Conservation (phyloP, 2,329 filamentous ascomycete genomes). For the Nannizziopsis arthrosporioides region DNA sequence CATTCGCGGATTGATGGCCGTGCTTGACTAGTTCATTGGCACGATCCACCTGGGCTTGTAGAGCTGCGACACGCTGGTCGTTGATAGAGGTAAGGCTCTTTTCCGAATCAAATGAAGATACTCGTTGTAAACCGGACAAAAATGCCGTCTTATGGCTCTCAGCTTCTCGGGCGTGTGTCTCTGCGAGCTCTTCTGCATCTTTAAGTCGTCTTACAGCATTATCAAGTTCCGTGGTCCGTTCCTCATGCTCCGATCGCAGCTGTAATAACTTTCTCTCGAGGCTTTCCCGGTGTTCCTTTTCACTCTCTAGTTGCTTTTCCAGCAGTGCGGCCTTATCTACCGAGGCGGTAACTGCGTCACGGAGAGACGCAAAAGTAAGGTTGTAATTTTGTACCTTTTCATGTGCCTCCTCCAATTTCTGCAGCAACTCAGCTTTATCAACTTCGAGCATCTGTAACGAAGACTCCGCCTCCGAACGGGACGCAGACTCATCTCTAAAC, state of each 20-base stretch:
- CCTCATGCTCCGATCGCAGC: constrained; percentile 72
- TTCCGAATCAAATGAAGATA: constrained; percentile 38
- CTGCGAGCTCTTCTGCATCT: constrained; percentile 78
- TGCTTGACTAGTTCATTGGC: constrained; percentile 73
- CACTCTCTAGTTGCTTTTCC: constrained; percentile 67
- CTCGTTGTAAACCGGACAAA: constrained; percentile 67
- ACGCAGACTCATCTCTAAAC: constrained; percentile 68
- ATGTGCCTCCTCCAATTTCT: constrained; percentile 55
- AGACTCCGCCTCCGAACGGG: constrained; percentile 63
- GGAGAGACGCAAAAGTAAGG: constrained; percentile 60
- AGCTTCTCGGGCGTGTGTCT: constrained; percentile 79
- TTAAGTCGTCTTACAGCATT: constrained; percentile 59
- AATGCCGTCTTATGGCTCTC: constrained; percentile 73
- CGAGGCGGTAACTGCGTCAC: constrained; percentile 66
- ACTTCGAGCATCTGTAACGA: constrained; percentile 63
- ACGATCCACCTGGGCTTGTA: constrained; percentile 68
- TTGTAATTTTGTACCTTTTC: constrained; percentile 58
- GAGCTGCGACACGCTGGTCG: constrained; percentile 51
- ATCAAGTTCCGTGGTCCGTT: constrained; percentile 65
- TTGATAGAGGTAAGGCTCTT: constrained; percentile 39
- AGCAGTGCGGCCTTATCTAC: constrained; percentile 63
- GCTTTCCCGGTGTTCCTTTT: constrained; percentile 62
- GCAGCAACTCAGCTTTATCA: constrained; percentile 70
- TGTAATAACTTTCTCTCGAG: constrained; percentile 64
- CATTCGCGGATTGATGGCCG: constrained; percentile 79